Evolutionary conservation across 139 green algal genomes (phyloP).

Genomic region (Micromonas pusilla): DNA sequence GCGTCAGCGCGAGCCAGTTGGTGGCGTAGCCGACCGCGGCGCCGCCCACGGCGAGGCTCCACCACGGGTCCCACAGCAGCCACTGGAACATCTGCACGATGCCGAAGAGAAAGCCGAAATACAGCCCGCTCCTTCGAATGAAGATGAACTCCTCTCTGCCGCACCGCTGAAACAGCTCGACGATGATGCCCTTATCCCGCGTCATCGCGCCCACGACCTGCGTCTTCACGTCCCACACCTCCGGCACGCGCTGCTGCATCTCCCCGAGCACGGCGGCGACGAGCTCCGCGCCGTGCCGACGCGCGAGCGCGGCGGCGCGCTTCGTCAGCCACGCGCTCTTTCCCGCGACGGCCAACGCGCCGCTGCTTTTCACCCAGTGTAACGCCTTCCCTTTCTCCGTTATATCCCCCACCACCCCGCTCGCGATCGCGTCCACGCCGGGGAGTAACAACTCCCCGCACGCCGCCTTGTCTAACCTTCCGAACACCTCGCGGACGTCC

Average conservation of each 20-base stretch:
- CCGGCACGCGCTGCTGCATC: constrained; percentile 21
- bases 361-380: neutral
- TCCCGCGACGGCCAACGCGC: neutral
- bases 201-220: constrained; percentile 14
- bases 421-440: neutral
- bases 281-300: neutral
- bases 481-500: constrained; percentile 38
- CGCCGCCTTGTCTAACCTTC: constrained; percentile 26
- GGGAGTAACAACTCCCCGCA: neutral
- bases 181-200: constrained; percentile 27
- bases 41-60: constrained; percentile 40
- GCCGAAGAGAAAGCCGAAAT: constrained; percentile 47
- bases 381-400: neutral
- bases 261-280: neutral
- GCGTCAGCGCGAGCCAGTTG: constrained; percentile 41
- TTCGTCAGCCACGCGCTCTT: too few relatives aligned
- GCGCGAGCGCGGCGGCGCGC: too few relatives aligned
- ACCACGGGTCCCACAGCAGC: constrained; percentile 34
- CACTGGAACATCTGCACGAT: constrained; percentile 38
- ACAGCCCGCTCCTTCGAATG: constrained; percentile 36
- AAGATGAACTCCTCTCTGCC: constrained; percentile 43
- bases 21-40: constrained; percentile 43
- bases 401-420: neutral
- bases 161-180: constrained; percentile 33
- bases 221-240: constrained; percentile 30